These are phyloP conservation scores for Allium cepa DNA, from an alignment of 106 monocot species.

Conservation along the genomic window DNA sequence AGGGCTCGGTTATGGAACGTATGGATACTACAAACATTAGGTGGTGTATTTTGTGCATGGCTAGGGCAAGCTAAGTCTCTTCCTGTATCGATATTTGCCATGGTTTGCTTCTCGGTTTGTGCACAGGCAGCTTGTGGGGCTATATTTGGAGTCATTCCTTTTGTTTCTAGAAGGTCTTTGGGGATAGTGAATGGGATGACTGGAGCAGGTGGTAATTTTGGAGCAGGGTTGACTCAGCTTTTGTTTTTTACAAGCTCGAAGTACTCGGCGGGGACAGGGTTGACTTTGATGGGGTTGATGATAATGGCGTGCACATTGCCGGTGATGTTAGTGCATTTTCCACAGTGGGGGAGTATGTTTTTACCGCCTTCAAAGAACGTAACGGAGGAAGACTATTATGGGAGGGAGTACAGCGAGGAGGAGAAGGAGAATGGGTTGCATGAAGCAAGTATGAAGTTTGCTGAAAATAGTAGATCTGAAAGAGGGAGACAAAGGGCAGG, in stretches of 20 bases:
- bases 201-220: conserved; percentile 3
- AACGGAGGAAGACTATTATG: background rate
- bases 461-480: conserved; percentile 1
- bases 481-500: background rate
- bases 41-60: background rate
- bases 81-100: background rate
- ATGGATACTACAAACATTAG: background rate
- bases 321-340: background rate
- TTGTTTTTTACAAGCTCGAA: conserved; percentile 2
- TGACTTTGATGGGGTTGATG: conserved; percentile 1
- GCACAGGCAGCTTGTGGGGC: background rate
- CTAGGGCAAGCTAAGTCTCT: conserved; percentile 4
- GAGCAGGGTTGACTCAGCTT: background rate
- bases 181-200: conserved; percentile 4
- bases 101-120: conserved; percentile 4
- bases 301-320: conserved; percentile 4
- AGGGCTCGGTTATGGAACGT: background rate
- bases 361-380: background rate
- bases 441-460: background rate
- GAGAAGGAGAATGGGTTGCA: background rate
- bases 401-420: background rate
- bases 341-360: conserved; percentile 6
- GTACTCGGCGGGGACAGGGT: background rate
- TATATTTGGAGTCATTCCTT: conserved; percentile 1
- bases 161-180: background rate